Percentiles rank a stretch among this genome's conserved stretches.
Evolutionary conservation across 768 basidiomycete species (phyloP).

Genomic region (Podaxis rugospora): DNA sequence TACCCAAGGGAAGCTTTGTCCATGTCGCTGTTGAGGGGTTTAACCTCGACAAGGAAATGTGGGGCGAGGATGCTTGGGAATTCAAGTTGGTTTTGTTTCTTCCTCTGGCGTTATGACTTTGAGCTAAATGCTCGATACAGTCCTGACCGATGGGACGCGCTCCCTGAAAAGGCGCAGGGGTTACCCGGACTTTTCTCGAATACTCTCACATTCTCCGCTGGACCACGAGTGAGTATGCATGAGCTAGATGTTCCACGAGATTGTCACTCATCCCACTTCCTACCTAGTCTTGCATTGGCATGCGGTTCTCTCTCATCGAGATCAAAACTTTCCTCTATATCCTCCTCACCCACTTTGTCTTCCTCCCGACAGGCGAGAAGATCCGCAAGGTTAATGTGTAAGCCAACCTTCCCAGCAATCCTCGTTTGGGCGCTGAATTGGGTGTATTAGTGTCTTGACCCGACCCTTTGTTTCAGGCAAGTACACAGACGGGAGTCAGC

Average conservation of each 20-base stretch:
- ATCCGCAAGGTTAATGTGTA: constrained; percentile 63
- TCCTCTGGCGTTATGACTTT: background rate
- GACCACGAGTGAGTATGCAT: constrained; percentile 59
- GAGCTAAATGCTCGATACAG: constrained; percentile 28
- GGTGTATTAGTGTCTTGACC: constrained; percentile 50
- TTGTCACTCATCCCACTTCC: background rate
- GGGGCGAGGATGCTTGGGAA: constrained; percentile 80
- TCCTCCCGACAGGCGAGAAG: constrained; percentile 45
- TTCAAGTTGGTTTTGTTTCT: constrained; percentile 53
- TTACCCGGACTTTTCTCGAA: constrained; percentile 72
- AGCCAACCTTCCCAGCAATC: constrained; percentile 19
- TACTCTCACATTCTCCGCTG: constrained; percentile 73
- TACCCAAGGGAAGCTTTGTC: constrained; percentile 69
- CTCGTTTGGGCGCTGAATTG: background rate
- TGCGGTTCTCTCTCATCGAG: constrained; percentile 81
- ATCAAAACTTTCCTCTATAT: constrained; percentile 74
- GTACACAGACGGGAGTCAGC: constrained; percentile 56
- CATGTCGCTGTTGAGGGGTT: constrained; percentile 79
- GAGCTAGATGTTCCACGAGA: background rate
- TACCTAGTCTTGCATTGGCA: constrained; percentile 78
- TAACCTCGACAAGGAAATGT: constrained; percentile 71
- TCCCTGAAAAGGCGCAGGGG: constrained; percentile 64
- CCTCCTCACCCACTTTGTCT: constrained; percentile 64
- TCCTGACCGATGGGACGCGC: constrained; percentile 77
- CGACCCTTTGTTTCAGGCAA: constrained; percentile 56